Percentiles rank a stretch among this genome's conserved stretches.
These are phyloP conservation scores for Trichoderma gracile DNA, from an alignment of 2,329 filamentous ascomycete genomes.

Conservation along the genomic window DNA sequence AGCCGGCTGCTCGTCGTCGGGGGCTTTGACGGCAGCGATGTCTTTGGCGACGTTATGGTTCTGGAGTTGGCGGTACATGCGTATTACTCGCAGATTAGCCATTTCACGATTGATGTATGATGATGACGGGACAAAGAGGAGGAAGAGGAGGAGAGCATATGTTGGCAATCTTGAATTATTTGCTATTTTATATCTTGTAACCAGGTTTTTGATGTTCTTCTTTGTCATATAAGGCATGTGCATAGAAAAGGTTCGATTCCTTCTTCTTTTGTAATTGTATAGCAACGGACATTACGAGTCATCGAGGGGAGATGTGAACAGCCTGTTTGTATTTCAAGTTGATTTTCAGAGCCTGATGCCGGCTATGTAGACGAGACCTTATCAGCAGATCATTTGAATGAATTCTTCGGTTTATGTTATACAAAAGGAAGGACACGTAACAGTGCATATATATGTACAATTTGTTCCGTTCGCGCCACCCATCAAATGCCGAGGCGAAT, in stretches of 20 bases:
- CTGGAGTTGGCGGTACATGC: slow-evolving; percentile 69
- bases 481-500: slow-evolving; percentile 12
- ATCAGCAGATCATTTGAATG: background rate
- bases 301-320: background rate
- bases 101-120: slow-evolving; percentile 68
- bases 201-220: background rate
- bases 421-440: slow-evolving; percentile 1
- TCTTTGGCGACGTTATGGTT: slow-evolving; percentile 68
- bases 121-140: background rate
- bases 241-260: slow-evolving; percentile 7
- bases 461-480: slow-evolving; percentile 11
- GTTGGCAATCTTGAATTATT: too few species aligned
- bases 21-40: slow-evolving; percentile 67
- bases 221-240: background rate
- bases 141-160: too few species aligned
- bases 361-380: background rate
- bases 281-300: slow-evolving; percentile 2
- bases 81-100: slow-evolving; percentile 73
- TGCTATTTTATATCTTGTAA: too few species aligned
- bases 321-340: too few species aligned
- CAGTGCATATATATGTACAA: background rate
- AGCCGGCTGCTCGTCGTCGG: slow-evolving; percentile 64
- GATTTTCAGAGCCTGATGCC: background rate
- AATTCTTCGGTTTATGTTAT: slow-evolving; percentile 7
- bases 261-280: background rate